A percentile compares a stretch with the other conserved stretches of the same genome.
Conservation (phyloP, 73 alveolate genomes). For the Loxodes magnus region DNA sequence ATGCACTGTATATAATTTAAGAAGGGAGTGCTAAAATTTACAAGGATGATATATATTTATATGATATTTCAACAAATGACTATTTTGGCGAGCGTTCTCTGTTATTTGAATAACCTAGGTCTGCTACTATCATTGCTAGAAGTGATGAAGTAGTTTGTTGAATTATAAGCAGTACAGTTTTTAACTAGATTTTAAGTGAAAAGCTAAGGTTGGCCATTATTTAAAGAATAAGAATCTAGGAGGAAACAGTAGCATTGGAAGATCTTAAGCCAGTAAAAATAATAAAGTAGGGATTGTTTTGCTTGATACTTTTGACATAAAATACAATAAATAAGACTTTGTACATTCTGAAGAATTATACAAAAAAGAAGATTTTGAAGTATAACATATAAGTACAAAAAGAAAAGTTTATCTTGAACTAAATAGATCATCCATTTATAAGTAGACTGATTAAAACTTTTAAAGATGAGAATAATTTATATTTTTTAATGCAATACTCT, state of each 20-base stretch:
- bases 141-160: slow-evolving; percentile 44
- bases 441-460: slow-evolving; percentile 44
- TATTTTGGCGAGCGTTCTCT: slow-evolving; percentile 70
- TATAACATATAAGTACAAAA: slow-evolving; percentile 21
- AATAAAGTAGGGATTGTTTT: slow-evolving; percentile 39
- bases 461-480: slow-evolving; percentile 38
- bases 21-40: slow-evolving; percentile 52
- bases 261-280: slow-evolving; percentile 28
- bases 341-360: slow-evolving; percentile 38
- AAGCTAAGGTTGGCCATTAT: neutral
- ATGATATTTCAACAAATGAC: slow-evolving; percentile 59
- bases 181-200: neutral
- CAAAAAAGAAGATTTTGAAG: slow-evolving; percentile 26
- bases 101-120: slow-evolving; percentile 31
- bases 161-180: neutral
- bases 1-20: slow-evolving; percentile 60
- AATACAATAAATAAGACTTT: slow-evolving; percentile 6
- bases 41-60: slow-evolving; percentile 46
- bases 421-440: slow-evolving; percentile 42
- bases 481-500: slow-evolving; percentile 29
- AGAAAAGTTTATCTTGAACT: slow-evolving; percentile 20
- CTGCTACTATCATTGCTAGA: slow-evolving; percentile 34
- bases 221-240: neutral
- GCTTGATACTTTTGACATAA: slow-evolving; percentile 33
- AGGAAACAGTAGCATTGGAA: slow-evolving; percentile 19